phyloP scores from a whole-genome alignment of 306 rosid species.

The Senna tora region DNA sequence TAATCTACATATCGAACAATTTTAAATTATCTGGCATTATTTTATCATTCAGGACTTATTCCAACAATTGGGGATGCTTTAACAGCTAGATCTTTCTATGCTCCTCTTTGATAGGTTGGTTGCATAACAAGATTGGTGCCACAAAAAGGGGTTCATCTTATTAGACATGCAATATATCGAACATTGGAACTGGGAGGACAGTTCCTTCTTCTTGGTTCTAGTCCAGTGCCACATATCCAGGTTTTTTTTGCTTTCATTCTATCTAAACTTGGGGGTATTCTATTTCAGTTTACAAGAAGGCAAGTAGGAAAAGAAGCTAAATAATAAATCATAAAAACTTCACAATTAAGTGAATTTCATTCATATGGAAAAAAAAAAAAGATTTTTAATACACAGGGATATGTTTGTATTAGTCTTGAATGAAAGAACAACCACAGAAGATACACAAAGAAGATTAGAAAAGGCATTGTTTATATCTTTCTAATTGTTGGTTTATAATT shows the following conservation, averaged over 20 bases:
- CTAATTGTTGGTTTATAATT: constrained; percentile 23
- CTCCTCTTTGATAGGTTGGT: constrained; percentile 64
- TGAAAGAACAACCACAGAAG: constrained; percentile 17
- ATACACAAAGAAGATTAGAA: background rate
- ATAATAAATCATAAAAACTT: constrained; percentile 1
- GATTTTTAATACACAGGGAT: background rate
- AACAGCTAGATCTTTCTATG: constrained; percentile 32
- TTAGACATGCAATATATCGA: constrained; percentile 87
- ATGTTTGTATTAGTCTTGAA: constrained; percentile 15
- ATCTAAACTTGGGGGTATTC: constrained; percentile 31
- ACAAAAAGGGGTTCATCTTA: constrained; percentile 96
- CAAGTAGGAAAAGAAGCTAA: constrained; percentile 13
- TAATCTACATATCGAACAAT: constrained; percentile 21
- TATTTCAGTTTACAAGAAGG: constrained; percentile 30
- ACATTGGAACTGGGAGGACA: constrained; percentile 94
- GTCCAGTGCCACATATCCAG: constrained; percentile 94
- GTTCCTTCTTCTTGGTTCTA: constrained; percentile 94
- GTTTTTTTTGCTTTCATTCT: constrained; percentile 47
- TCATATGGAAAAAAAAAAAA: background rate
- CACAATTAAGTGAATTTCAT: constrained; percentile 27
- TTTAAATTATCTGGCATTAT: constrained; percentile 28
- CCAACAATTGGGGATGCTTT: constrained; percentile 31
- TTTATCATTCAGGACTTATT: constrained; percentile 21
- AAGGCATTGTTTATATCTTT: background rate
- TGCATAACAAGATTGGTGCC: constrained; percentile 98